Base-by-base conservation (phyloP, 148 eudicot species). In the Limonium bicolor region DNA sequence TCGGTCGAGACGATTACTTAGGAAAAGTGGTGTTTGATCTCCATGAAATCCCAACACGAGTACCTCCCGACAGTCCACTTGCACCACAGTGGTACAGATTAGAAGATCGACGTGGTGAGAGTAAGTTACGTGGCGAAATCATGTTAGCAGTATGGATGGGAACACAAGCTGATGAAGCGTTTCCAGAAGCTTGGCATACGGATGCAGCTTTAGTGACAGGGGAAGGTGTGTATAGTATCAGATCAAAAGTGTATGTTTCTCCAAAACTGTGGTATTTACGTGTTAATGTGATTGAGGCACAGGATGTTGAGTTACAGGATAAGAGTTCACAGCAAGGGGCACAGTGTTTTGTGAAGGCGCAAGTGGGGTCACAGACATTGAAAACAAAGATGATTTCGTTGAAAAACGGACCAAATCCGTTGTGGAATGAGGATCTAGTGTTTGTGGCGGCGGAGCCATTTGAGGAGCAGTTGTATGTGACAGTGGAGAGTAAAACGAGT, bases 91-190 rank as follows among this genome's bases (percentile, higher is more conserved):
- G 68, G 73, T 68, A 68, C 15, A 50, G 58, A 37, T 50, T 68
- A 21, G 73, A 68, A 57, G 68, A 68, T 28, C 60, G 68, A n/a
- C 53, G 50, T 26, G 64, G 73, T 1, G 65, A 68, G 18, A 54
- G 53, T 11, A 68, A 48, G 51, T 15, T 16, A 10, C 63, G 64
- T 50, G 73, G 73, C 16, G 62, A 68, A 39, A 58, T 68, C 7
- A 68, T 68, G 73, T 36, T 68, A 18, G 73, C 69, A 0, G 73
- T 68, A 26, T 68, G 73, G 73, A 62, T 62, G 73, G 73, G 73
- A 3, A 68, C 68, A 29, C 73, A 68, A 34, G 73, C 73, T 3
- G 73, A 68, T 55, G 73, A 68, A 38, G 73, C 73, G 3, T 68
- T 68, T 39, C 73, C 73, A 27, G 73, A 68, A 20, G 73, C 73